These are phyloP conservation scores for Microbotryum lychnidis-dioicae DNA, from an alignment of 1,284 basidiomycete species.

Conservation along the genomic window DNA sequence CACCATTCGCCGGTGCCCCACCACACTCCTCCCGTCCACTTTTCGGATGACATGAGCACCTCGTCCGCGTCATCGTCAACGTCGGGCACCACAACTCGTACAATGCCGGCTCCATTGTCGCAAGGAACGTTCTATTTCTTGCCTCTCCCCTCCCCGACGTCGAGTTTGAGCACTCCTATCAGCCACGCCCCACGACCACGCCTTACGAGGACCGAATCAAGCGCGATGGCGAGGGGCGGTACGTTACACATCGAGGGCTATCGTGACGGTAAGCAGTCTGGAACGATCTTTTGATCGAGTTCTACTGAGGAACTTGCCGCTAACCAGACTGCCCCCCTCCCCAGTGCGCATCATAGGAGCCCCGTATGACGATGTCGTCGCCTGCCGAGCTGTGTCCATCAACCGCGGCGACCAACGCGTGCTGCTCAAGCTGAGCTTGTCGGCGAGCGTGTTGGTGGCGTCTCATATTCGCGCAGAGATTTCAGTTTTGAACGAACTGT, in stretches of 20 bases:
- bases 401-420: conserved; percentile 15
- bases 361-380: conserved; percentile 29
- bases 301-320: neutral
- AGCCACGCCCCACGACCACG: neutral
- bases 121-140: no score
- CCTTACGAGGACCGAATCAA: neutral
- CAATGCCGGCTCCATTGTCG: no score
- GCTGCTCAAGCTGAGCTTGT: conserved; percentile 20
- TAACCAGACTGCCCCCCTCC: no score
- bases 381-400: conserved; percentile 17
- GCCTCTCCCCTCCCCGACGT: no score
- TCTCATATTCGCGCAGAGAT: conserved; percentile 24
- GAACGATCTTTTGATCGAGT: neutral
- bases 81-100: no score
- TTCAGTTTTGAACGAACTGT: conserved; percentile 6
- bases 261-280: neutral
- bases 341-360: conserved; percentile 14
- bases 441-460: conserved; percentile 10
- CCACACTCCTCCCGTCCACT: no score
- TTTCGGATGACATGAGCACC: no score
- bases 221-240: neutral
- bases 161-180: neutral
- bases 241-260: neutral
- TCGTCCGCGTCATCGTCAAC: no score
- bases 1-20: no score